Evolutionary conservation across 495 filamentous ascomycete genomes (phyloP).

Genomic region (Podospora comata): DNA sequence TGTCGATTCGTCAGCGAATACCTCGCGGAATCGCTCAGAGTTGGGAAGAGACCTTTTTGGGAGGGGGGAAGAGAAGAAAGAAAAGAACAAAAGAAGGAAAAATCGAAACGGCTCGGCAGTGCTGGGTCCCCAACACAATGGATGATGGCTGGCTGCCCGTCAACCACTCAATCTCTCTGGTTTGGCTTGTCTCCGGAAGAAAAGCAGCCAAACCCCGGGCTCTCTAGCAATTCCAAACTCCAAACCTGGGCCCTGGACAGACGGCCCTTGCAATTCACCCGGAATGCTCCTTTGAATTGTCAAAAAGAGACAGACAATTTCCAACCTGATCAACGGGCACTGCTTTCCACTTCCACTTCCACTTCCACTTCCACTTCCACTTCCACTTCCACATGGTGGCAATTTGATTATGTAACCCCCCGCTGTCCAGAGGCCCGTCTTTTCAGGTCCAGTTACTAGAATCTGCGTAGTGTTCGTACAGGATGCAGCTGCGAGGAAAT

Average conservation of each 20-base stretch:
- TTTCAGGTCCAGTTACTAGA: background rate
- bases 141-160: background rate
- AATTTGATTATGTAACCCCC: background rate
- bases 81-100: background rate
- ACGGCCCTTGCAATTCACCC: conserved; percentile 3
- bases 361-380: background rate
- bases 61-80: background rate
- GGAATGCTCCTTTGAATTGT: background rate
- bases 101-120: background rate
- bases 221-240: background rate
- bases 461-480: background rate
- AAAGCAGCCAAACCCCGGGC: background rate
- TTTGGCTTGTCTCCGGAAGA: background rate
- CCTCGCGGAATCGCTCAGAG: background rate
- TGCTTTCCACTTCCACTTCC: background rate
- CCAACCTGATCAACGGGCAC: background rate
- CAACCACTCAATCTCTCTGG: background rate
- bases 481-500: background rate
- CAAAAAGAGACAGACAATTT: background rate
- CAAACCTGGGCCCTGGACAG: background rate
- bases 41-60: background rate
- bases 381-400: background rate
- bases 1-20: conserved; percentile 1
- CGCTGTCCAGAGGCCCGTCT: background rate
- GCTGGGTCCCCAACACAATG: background rate